Evolutionary conservation across 2,329 filamentous ascomycete species (phyloP).

Genomic region (Grosmannia huntii): DNA sequence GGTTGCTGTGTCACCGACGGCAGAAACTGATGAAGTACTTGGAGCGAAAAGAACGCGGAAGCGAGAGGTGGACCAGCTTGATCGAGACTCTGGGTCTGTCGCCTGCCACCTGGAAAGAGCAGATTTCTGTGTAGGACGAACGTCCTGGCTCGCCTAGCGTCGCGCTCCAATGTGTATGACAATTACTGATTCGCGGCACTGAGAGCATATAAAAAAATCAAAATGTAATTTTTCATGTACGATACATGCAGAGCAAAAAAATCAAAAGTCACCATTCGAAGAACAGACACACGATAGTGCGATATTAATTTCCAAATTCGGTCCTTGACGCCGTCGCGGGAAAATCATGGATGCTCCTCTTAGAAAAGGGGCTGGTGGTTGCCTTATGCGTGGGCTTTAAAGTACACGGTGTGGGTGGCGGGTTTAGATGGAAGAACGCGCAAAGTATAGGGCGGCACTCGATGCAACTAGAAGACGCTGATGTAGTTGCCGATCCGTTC

Average conservation of each 20-base stretch:
- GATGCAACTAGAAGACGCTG: conserved; percentile 62
- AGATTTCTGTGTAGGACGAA: conserved; percentile 51
- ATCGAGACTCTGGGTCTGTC: conserved; percentile 74
- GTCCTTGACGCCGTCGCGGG: conserved; percentile 3
- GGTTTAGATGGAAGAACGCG: background rate
- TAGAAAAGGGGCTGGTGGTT: background rate
- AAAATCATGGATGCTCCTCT: background rate
- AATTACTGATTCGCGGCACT: background rate
- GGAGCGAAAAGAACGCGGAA: conserved; percentile 78
- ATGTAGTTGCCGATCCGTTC: conserved; percentile 98
- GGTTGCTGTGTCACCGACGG: conserved; percentile 72
- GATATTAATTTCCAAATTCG: background rate
- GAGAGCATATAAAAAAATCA: background rate
- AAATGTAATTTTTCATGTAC: background rate
- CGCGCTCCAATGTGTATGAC: background rate
- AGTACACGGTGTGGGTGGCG: conserved; percentile 1
- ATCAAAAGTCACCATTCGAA: background rate
- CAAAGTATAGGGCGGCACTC: background rate
- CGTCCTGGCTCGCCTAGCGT: background rate
- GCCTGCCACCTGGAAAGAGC: conserved; percentile 78
- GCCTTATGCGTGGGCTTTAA: background rate
- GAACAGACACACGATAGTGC: background rate
- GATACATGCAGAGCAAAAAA: background rate
- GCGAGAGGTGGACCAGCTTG: conserved; percentile 78
- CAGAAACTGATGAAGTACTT: conserved; percentile 84